Percentiles rank a stretch among this genome's conserved stretches.
phyloP scores from a whole-genome alignment of 306 rosid genomes.

The Heteromeles arbutifolia region DNA sequence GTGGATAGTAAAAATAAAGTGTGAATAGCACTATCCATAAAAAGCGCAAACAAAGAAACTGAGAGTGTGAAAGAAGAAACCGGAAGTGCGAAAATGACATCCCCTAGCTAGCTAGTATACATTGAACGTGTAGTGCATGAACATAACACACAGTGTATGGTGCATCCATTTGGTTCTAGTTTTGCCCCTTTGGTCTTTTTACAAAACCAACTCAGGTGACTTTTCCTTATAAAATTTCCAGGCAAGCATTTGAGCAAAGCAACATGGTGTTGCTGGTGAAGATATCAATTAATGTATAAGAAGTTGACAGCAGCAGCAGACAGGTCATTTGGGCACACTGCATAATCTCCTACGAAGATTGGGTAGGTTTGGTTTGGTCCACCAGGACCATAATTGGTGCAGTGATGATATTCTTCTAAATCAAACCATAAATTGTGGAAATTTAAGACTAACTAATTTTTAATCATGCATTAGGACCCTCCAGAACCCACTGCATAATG shows the following conservation, averaged over 20 bases:
- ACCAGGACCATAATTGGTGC: not conserved
- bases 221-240: not conserved
- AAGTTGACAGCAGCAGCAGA: slow-evolving; percentile 16
- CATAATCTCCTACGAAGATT: not conserved
- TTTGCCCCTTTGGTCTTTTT: not conserved
- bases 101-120: no score
- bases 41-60: no score
- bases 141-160: no score
- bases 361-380: no score
- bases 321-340: not conserved
- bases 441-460: not conserved
- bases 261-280: not conserved
- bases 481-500: not conserved
- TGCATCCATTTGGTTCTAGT: no score
- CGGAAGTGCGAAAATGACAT: no score
- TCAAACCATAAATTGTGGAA: not conserved
- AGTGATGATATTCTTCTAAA: not conserved
- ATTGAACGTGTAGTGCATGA: no score
- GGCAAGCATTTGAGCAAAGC: slow-evolving; percentile 2
- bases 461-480: slow-evolving; percentile 11
- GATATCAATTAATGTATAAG: not conserved
- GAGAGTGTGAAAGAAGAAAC: no score
- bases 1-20: no score
- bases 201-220: not conserved
- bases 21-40: no score